Evolutionary conservation across 805 yeast species (phyloP), one percentile per base, ranked within the genome.

Genomic region (Yamadazyma philogaea): DNA sequence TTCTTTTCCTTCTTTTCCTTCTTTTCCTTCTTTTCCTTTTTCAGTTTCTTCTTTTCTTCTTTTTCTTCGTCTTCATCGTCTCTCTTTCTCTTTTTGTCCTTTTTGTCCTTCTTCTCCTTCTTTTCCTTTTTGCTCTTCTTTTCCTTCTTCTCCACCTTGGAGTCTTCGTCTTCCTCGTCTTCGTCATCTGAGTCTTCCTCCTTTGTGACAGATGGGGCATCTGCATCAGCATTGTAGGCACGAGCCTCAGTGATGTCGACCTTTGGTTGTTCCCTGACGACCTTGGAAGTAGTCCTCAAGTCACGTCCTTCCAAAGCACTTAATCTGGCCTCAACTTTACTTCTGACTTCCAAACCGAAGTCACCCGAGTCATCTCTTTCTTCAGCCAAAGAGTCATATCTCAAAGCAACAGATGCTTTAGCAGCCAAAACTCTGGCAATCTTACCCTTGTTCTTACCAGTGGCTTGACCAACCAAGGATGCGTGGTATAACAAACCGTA

Each of bases 341-440:
- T 81, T 72, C 99, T 83, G 54, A 86, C 91, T 54, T 82, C 84
- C 55, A 87, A 75, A 60, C 99, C 99, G 59, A 90, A 77, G 55
- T 90, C 95, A 51, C 97, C 96, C 49, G 87, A 79, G 60, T 93
- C 98, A 56, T 88, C 95, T 69, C 97, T 82, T 58, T 93, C 98
- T 74, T 93, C 99, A 51, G 97, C 84, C 48, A 93, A 75, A 24
- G 97, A 96, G 73, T 93, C 99, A 66, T 86, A 91, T 77, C 99
- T 87, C 56, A 91, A 75, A 49, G 96, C 87, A 58, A 93, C 95
- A 43, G 99, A 95, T 54, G 97, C 96, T 75, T 93, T 93, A 46
- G 98, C 98, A 56, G 99, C 99, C 51, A 93, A 79, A 54, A 93
- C 96, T 75, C 99, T 84, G 45, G 99, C 98, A 64, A 93, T 88